Base-by-base conservation (phyloP, 2,329 filamentous ascomycete genomes). In the Diaporthe sp. region DNA sequence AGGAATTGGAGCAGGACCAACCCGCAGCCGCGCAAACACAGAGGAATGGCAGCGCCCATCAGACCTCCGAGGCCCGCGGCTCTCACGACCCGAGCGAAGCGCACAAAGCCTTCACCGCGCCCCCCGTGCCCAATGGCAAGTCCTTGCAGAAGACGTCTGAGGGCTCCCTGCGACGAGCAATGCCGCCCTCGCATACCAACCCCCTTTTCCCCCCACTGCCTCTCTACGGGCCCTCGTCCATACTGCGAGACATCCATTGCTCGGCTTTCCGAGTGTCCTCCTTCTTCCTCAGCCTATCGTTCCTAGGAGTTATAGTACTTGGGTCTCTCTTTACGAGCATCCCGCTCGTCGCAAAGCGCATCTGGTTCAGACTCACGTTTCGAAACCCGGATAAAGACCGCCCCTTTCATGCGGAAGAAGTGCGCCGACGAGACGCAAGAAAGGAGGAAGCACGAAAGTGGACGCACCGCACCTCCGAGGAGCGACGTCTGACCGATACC, bases 131-230 rank as follows among this genome's bases (percentile, higher is more conserved):
- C 39, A 84, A 86, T 73, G 83, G 82, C 71, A 81, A 81, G 39
- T 78, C 82, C 8, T 78, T 85, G 74, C 82, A 88, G 76, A 86
- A 86, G 73, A 85, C 87, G 5, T 85, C 87, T 46, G 87, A 87
- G 34, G 86, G 83, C 17, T 87, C 87, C 22, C 78, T 91, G 25
- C 83, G 84, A 58, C 84, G 82, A 75, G 81, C 87, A 19, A 88
- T 88, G 84, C 92, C 93, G 0, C 91, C 92, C 1, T 92, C 92
- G 10, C 89, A 91, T 77, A 96, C 94, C 2, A 93, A 96, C 78
- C 94, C 94, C 4, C 86, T 98, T 7, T 98, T 98, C 78, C 95
- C 95, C 8, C 94, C 95, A 2, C 84, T 98, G 12, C 95, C 95
- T 0, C 86, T 95, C 0, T 98, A 98, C 79, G 94, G 94, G 0